A percentile compares a stretch with the other conserved stretches of the same genome.
These are phyloP conservation scores for Leccinum subrobustum DNA, from an alignment of 1,284 basidiomycete genomes.

Conservation along the genomic window DNA sequence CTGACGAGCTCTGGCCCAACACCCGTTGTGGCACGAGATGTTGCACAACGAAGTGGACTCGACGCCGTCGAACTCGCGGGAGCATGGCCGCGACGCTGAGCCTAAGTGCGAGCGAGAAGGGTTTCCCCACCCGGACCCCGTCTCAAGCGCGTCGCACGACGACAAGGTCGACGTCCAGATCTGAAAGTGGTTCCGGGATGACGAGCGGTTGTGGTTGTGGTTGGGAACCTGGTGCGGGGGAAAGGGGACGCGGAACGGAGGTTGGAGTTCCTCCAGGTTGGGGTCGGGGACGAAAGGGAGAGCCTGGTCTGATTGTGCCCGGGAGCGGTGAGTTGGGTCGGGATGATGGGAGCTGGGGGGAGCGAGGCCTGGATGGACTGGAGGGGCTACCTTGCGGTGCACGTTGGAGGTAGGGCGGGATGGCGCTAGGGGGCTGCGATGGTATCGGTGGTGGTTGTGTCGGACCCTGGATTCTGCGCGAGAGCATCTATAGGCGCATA, in stretches of 20 bases:
- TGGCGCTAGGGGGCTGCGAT: conserved; percentile 61
- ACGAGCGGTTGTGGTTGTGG: conserved; percentile 16
- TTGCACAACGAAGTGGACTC: conserved; percentile 58
- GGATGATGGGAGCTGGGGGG: conserved; percentile 51
- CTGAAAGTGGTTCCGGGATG: conserved; percentile 29
- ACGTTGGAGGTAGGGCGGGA: conserved; percentile 71
- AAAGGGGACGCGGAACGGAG: conserved; percentile 44
- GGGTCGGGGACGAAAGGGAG: conserved; percentile 45
- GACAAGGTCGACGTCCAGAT: conserved; percentile 60
- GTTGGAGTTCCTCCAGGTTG: conserved; percentile 38
- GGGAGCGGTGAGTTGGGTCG: conserved; percentile 46
- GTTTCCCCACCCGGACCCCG: conserved; percentile 47
- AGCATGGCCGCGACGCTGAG: conserved; percentile 48
- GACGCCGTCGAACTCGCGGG: conserved; percentile 36
- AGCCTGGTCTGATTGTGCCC: conserved; percentile 46
- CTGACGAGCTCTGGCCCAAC: conserved; percentile 14
- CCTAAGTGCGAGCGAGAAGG: conserved; percentile 54
- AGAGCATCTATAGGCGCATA: conserved; percentile 51
- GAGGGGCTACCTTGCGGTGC: conserved; percentile 36
- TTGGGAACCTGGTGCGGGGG: conserved; percentile 38
- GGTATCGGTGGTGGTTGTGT: conserved; percentile 25
- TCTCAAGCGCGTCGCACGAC: conserved; percentile 50
- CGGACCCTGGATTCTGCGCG: conserved; percentile 63
- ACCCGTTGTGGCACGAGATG: conserved; percentile 49
- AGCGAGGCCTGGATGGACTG: conserved; percentile 46